Base-by-base conservation (phyloP, 1,284 basidiomycete genomes). In the Agaricales sp. region DNA sequence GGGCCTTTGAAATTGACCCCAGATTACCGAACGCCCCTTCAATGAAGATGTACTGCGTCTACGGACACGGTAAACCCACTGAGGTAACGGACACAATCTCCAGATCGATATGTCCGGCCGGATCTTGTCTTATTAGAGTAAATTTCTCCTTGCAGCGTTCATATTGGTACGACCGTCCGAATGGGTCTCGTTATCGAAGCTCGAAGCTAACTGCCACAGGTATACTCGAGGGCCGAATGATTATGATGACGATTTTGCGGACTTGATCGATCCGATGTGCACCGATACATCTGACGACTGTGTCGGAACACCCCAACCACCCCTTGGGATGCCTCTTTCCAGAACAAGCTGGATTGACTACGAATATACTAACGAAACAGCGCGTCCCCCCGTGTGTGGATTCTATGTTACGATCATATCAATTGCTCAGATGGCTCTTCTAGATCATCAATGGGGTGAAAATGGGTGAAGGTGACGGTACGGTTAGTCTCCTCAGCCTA, bases 51-150 rank as follows among this genome's bases (percentile, higher is more conserved):
- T 91, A 86, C 65, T 98, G 95, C 58, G 76, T 94, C 6, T 98
- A 99, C 65, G 96, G 95, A 0, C 86, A 92, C 55, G 96, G 96
- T 18, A 98, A 98, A 63, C 87, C 94, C 57, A 99, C 96, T 0
- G 96, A 97, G 76, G 87, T 85, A 44, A 58, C 74, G 59, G 4
- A 16, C 35, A 21, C n/a, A n/a, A 19, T 25, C 23, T 25, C 14
- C 16, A 16, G 13, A 25, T 35, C 50, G n/a, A n/a, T n/a, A n/a
- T n/a, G n/a, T n/a, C n/a, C n/a, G n/a, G n/a, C 2, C 14, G 19
- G 12, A 35, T n/a, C 23, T 25, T 38, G 12, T 23, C 26, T 44
- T 25, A 41, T 18, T 48, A 20, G 11, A 11, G n/a, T 25, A 20
- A 43, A 24, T 47, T 47, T 41, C 22, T 30, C 41, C 45, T 24